Base-by-base conservation (phyloP, 1,284 basidiomycete genomes). In the Pseudozyma sp. region DNA sequence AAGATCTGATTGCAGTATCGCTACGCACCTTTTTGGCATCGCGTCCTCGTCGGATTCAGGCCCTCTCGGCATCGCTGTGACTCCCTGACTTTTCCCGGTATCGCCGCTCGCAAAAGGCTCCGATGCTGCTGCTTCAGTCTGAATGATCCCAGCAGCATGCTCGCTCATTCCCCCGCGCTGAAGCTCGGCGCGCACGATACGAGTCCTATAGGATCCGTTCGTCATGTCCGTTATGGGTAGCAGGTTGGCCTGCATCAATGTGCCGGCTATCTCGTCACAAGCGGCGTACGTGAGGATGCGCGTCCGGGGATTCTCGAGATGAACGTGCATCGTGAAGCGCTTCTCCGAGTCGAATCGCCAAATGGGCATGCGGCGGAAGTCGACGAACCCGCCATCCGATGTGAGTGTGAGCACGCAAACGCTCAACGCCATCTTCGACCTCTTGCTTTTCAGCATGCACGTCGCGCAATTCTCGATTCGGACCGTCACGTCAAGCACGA, bases 291-390 rank as follows among this genome's bases (percentile, higher is more conserved):
- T 68, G 11, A 79, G 19, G 42, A 85, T 52, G 5, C 77, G 78
- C 47, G 79, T 79, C 7, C 68, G 76, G 0, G 80, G 81, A 55
- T 81, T 79, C 31, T 67, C 60, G 14, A 85, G 77, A 2, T 64
- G 37, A 31, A 80, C 75, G 2, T 64, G 62, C 30, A 85, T 11
- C 9, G 61, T 61, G 48, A 79, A 80, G 19, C 65, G 61, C 50
- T 78, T 76, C 33, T 56, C 64, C 2, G 49, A 31, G 39, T 57
- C 47, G 16, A 75, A 63, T 6, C 68, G 60, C 58, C 56, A 73
- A 30, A 79, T 52, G 10, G 71, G 75, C 59, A 77, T 68, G 14
- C 77, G 62, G 35, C 77, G 62, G 37, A 77, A 80, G 30, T 79
- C 77, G 47, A 71, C 59, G 42, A 48, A 75, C 24, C 56, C 42